phyloP scores from a whole-genome alignment of 2,329 filamentous ascomycete genomes.

The Pseudocercospora musae region DNA sequence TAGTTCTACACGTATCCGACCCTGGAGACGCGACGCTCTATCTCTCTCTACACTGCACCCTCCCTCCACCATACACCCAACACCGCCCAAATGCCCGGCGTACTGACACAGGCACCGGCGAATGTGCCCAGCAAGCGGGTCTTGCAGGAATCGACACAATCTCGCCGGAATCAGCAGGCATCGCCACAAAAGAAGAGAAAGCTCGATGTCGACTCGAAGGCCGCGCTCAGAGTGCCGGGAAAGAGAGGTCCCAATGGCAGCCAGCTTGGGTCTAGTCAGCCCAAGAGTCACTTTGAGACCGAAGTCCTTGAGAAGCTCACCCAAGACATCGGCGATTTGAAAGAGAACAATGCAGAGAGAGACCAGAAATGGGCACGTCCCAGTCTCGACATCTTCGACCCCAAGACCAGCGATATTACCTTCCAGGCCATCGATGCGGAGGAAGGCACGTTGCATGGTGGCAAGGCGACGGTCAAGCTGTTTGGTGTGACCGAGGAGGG shows the following conservation, averaged over 20 bases:
- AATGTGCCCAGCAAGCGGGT: slow-evolving; percentile 45
- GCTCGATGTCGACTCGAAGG: slow-evolving; percentile 62
- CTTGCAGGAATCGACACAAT: slow-evolving; percentile 46
- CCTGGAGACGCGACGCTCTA: neutral
- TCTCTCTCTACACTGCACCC: neutral
- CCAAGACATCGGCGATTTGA: slow-evolving; percentile 83
- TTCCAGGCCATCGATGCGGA: slow-evolving; percentile 97
- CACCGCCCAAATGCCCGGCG: slow-evolving; percentile 32
- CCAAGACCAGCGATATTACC: slow-evolving; percentile 65
- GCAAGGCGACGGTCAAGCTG: slow-evolving; percentile 76
- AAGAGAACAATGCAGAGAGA: slow-evolving; percentile 82
- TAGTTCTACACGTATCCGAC: neutral
- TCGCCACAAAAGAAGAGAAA: slow-evolving; percentile 76
- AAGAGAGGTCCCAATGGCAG: slow-evolving; percentile 49
- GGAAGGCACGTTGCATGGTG: slow-evolving; percentile 77
- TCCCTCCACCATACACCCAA: slow-evolving; percentile 3
- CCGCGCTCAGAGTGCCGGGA: slow-evolving; percentile 59
- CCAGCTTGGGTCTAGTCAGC: slow-evolving; percentile 65
- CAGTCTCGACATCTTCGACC: slow-evolving; percentile 58
- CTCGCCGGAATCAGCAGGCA: slow-evolving; percentile 45
- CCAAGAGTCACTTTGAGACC: slow-evolving; percentile 88
- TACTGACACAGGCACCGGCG: slow-evolving; percentile 29
- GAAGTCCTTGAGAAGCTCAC: slow-evolving; percentile 94
- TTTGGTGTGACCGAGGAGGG: slow-evolving; percentile 88
- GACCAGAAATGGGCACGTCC: slow-evolving; percentile 88